phyloP scores from a whole-genome alignment of 2,329 filamentous ascomycete species.

The Cladophialophora yegresii region DNA sequence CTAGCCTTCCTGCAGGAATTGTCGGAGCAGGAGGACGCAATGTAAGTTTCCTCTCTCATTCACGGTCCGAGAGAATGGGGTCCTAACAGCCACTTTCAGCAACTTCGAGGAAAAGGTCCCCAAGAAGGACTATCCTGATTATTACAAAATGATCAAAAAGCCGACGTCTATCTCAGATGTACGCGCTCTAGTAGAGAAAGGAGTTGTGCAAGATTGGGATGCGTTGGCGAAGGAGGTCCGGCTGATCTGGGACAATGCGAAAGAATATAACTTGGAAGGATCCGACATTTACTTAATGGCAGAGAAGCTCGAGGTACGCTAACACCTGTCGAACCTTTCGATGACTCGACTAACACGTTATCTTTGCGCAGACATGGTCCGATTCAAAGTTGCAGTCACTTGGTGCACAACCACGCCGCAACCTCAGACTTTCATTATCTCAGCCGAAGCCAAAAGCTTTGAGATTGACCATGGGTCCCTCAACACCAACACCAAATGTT shows the following conservation, averaged over 20 bases:
- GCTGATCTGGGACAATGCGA: constrained; percentile 84
- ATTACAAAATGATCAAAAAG: constrained; percentile 79
- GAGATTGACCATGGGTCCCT: constrained; percentile 77
- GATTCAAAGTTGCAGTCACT: constrained; percentile 70
- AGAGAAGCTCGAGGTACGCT: constrained; percentile 70
- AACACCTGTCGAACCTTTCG: background rate
- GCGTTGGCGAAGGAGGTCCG: constrained; percentile 77
- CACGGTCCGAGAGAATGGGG: background rate
- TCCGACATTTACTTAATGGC: constrained; percentile 80
- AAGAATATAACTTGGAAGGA: constrained; percentile 86
- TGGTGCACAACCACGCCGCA: constrained; percentile 70
- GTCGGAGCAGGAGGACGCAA: constrained; percentile 27
- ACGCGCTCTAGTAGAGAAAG: constrained; percentile 73
- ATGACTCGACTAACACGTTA: background rate
- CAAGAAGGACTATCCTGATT: constrained; percentile 61
- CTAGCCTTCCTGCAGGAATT: constrained; percentile 32
- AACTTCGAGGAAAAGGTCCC: constrained; percentile 65
- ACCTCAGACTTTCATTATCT: constrained; percentile 64
- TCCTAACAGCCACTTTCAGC: constrained; percentile 34
- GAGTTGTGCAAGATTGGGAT: constrained; percentile 78
- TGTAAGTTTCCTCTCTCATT: constrained; percentile 15
- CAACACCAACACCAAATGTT: constrained; percentile 59
- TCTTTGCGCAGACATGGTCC: constrained; percentile 28
- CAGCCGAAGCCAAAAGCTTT: constrained; percentile 49
- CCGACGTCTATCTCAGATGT: constrained; percentile 77